Percentiles rank a stretch among this genome's conserved stretches.
phyloP scores from a whole-genome alignment of 2,329 filamentous ascomycete species.

The Ophiostoma tasmaniense region DNA sequence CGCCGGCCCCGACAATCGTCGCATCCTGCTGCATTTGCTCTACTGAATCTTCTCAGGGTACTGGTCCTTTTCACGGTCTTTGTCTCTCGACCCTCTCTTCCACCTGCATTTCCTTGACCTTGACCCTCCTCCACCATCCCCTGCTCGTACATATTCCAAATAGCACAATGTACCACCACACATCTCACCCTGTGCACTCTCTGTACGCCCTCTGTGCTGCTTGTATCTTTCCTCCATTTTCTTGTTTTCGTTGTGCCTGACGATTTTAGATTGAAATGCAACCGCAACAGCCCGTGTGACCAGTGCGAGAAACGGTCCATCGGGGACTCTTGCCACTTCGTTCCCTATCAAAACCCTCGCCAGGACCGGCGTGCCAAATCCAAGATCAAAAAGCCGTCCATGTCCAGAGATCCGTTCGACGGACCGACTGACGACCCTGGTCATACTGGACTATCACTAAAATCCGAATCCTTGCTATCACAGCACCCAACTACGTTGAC shows the following conservation, averaged over 20 bases:
- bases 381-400: neutral
- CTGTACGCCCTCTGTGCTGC: neutral
- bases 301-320: constrained; percentile 26
- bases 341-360: constrained; percentile 17
- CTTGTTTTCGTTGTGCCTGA: constrained; percentile 4
- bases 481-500: neutral
- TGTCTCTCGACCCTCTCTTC: neutral
- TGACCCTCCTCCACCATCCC: neutral
- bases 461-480: neutral
- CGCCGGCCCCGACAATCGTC: neutral
- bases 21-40: neutral
- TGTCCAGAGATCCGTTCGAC: neutral
- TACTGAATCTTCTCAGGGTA: neutral
- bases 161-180: neutral
- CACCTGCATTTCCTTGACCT: neutral
- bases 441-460: neutral
- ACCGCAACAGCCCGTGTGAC: constrained; percentile 26
- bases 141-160: neutral
- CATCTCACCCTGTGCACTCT: neutral
- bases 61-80: neutral
- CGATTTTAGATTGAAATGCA: constrained; percentile 23
- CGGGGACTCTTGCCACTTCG: constrained; percentile 20
- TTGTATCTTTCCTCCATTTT: neutral
- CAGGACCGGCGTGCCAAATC: neutral
- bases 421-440: neutral